Conservation (phyloP, 2,329 filamentous ascomycete genomes). For the Cladophialophora psammophila region DNA sequence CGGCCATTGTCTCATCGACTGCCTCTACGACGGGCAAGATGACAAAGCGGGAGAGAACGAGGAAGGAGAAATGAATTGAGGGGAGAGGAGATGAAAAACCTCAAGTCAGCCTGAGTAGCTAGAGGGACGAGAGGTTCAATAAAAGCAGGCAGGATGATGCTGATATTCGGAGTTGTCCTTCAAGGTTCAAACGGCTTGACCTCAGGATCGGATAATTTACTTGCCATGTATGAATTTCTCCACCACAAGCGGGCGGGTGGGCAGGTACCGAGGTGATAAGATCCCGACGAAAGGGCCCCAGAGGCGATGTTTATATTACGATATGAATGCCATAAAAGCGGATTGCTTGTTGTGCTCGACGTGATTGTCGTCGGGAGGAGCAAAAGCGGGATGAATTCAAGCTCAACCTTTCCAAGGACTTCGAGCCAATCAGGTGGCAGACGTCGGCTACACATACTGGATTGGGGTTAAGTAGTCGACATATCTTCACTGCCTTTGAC, state of each 20-base stretch:
- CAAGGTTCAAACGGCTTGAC: not conserved
- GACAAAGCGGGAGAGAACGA: not conserved
- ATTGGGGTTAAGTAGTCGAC: not conserved
- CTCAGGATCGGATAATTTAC: not conserved
- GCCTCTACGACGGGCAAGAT: not conserved
- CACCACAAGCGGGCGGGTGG: not conserved
- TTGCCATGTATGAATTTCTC: not conserved
- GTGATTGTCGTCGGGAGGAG: not conserved
- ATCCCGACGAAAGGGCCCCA: conserved; percentile 1
- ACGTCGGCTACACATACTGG: conserved; percentile 7
- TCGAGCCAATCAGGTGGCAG: not conserved
- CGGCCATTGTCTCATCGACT: conserved; percentile 7
- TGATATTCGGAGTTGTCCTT: conserved; percentile 15
- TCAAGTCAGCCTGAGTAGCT: not conserved
- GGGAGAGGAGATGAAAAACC: not conserved
- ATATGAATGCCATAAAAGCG: not conserved
- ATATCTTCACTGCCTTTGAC: not conserved
- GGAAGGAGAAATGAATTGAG: not conserved
- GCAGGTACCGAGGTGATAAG: conserved; percentile 6
- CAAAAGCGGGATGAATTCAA: conserved; percentile 8
- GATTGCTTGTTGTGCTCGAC: not conserved
- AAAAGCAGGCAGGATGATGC: conserved; percentile 4
- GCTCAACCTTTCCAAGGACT: not conserved
- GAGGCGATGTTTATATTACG: conserved; percentile 1
- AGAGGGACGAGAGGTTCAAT: not conserved